Evolutionary conservation across 805 yeast species (phyloP), one percentile per base, ranked within the genome.

Genomic region (Isabelozyma pseudorhagii): DNA sequence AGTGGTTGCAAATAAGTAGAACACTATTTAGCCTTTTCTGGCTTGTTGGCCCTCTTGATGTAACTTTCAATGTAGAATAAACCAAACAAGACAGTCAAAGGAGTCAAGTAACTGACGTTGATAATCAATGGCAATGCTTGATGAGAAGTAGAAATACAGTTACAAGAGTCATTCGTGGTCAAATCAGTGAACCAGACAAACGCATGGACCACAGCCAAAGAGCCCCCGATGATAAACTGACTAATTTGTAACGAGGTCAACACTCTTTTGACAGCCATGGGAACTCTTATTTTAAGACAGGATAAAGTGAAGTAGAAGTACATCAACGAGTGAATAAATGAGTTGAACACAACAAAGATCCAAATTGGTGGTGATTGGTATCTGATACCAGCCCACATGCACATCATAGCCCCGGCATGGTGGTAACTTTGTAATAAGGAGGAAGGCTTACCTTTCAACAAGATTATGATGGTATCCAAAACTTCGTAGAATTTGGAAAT

Each of bases 331-430:
- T 85, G 91, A 61, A 85, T 85, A 62, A 85, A 80, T n/a, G 89
- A 84, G 73, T 85, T 85, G 79, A 85, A 85, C 25, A 82, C 88
- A 42, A 85, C 89, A 67, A 85, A 85, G 58, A 85, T 82, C 91
- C 91, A 85, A 63, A 85, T 85, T 36, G 91, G 91, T 5, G 90
- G 88, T 11, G 88, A 78, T 46, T 79, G 80, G 66, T 71, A 85
- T 50, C 90, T 71, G 49, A 83, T 79, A 2, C 91, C 91, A 7
- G 87, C 80, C 90, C 90, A 85, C 91, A 85, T 85, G 51, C 88
- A 84, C 67, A 85, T 70, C 83, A 85, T 85, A 45, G 91, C 91
- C 25, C 91, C 91, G 5, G 90, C 80, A 64, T 85, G 91, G 63
- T 85, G 91, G 67, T 85, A 85, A 50, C 87, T 81, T 66, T 85